Percentiles rank a stretch among this genome's conserved stretches.
These are phyloP conservation scores for Artemisia argyi DNA, from an alignment of 129 eudicot genomes.

Conservation along the genomic window DNA sequence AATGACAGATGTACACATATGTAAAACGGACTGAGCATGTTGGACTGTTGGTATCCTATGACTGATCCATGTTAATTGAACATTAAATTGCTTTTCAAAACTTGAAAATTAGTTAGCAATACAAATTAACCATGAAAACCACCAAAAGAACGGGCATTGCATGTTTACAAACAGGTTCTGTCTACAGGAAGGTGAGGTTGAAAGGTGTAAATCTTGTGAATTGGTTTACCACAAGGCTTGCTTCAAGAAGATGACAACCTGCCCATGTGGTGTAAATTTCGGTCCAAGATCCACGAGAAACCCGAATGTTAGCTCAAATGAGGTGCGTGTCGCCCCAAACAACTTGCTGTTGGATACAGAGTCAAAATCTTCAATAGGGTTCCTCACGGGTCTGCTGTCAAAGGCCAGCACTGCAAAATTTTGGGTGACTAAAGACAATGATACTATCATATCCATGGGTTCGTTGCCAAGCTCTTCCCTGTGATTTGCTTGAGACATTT, in stretches of 20 bases:
- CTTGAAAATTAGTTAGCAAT: neutral
- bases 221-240: slow-evolving; percentile 76
- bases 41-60: no score
- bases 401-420: slow-evolving; percentile 50
- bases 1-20: no score
- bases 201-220: slow-evolving; percentile 74
- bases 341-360: slow-evolving; percentile 34
- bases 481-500: slow-evolving; percentile 34
- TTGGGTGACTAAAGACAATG: slow-evolving; percentile 29
- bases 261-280: slow-evolving; percentile 69
- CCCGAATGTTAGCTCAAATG: slow-evolving; percentile 19
- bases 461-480: slow-evolving; percentile 68
- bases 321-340: slow-evolving; percentile 26
- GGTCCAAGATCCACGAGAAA: slow-evolving; percentile 19
- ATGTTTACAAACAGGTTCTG: slow-evolving; percentile 9
- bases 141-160: neutral
- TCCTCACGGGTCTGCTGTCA: slow-evolving; percentile 60
- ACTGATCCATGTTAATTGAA: slow-evolving; percentile 4
- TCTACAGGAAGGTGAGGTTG: slow-evolving; percentile 81
- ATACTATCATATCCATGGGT: slow-evolving; percentile 71
- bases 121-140: neutral
- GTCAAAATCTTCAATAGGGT: slow-evolving; percentile 38
- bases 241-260: slow-evolving; percentile 48
- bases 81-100: slow-evolving; percentile 13
- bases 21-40: no score